These are phyloP conservation scores for Saccharum spontaneum DNA, from an alignment of 176 grass and related monocot genomes.

Conservation along the genomic window DNA sequence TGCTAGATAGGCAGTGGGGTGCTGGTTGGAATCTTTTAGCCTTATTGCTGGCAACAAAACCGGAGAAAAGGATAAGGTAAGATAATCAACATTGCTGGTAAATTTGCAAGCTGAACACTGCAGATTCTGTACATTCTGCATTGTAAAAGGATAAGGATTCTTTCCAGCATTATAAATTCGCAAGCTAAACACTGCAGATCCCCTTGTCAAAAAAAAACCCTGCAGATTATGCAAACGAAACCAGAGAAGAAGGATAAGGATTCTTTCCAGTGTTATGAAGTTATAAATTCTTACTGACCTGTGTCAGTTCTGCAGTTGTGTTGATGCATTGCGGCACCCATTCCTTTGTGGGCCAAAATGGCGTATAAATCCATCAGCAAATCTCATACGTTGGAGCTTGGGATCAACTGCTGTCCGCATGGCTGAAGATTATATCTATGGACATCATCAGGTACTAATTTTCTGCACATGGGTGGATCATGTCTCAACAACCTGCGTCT, in stretches of 20 bases:
- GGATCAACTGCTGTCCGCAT: slow-evolving; percentile 88
- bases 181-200: not conserved
- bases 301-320: slow-evolving; percentile 51
- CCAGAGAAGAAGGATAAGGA: not conserved
- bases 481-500: slow-evolving; percentile 30
- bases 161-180: slow-evolving; percentile 8
- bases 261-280: slow-evolving; percentile 3
- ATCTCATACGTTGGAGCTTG: slow-evolving; percentile 81
- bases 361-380: slow-evolving; percentile 71
- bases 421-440: slow-evolving; percentile 99
- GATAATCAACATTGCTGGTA: slow-evolving; percentile 18
- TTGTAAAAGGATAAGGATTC: not conserved
- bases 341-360: slow-evolving; percentile 97
- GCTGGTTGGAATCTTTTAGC: slow-evolving; percentile 97
- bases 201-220: not conserved
- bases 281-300: slow-evolving; percentile 19
- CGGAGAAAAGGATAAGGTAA: slow-evolving; percentile 91
- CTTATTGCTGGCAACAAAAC: slow-evolving; percentile 75
- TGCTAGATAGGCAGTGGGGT: slow-evolving; percentile 89
- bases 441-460: slow-evolving; percentile 66
- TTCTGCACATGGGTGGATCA: slow-evolving; percentile 4
- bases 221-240: not conserved
- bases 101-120: slow-evolving; percentile 3
- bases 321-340: slow-evolving; percentile 86
- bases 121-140: slow-evolving; percentile 8